A percentile compares a stretch with the other conserved stretches of the same genome.
Evolutionary conservation across 176 grass and related monocot genomes (phyloP).

Genomic region (Chloris gayana): DNA sequence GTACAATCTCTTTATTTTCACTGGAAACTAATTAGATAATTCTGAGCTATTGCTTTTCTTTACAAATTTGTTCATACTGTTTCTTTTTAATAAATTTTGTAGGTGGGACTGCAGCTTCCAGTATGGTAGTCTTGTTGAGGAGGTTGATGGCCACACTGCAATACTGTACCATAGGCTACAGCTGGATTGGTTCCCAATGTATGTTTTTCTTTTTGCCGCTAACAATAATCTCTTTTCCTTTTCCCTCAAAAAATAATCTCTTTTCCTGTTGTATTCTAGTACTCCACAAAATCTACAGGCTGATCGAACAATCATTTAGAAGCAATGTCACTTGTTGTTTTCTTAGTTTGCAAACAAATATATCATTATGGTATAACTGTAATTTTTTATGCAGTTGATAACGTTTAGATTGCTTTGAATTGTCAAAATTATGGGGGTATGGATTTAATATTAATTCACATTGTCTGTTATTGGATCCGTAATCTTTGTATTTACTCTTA

Average conservation of each 20-base stretch:
- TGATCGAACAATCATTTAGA: slow-evolving; percentile 14
- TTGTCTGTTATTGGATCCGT: slow-evolving; percentile 3
- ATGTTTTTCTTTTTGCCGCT: slow-evolving; percentile 49
- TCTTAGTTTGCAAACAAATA: background rate
- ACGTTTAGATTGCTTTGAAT: slow-evolving; percentile 7
- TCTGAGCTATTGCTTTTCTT: slow-evolving; percentile 15
- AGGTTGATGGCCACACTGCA: slow-evolving; percentile 98
- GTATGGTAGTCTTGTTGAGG: slow-evolving; percentile 95
- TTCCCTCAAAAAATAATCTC: too few relatives aligned
- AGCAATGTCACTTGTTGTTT: slow-evolving; percentile 8
- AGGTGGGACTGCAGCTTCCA: slow-evolving; percentile 99
- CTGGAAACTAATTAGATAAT: slow-evolving; percentile 6
- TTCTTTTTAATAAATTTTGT: slow-evolving; percentile 13
- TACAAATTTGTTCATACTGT: slow-evolving; percentile 12
- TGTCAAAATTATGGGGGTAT: slow-evolving; percentile 1
- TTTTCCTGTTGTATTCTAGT: slow-evolving; percentile 2
- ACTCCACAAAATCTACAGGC: slow-evolving; percentile 11
- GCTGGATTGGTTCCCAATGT: slow-evolving; percentile 91
- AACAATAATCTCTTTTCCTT: background rate
- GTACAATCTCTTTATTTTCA: slow-evolving; percentile 49
- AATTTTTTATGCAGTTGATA: slow-evolving; percentile 27
- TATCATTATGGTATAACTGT: slow-evolving; percentile 6
- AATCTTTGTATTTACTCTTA: slow-evolving; percentile 20
- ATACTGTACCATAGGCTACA: slow-evolving; percentile 97
- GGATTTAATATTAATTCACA: slow-evolving; percentile 14